Conservation (phyloP, 2,329 filamentous ascomycete species). For the Hypomyces perniciosus region DNA sequence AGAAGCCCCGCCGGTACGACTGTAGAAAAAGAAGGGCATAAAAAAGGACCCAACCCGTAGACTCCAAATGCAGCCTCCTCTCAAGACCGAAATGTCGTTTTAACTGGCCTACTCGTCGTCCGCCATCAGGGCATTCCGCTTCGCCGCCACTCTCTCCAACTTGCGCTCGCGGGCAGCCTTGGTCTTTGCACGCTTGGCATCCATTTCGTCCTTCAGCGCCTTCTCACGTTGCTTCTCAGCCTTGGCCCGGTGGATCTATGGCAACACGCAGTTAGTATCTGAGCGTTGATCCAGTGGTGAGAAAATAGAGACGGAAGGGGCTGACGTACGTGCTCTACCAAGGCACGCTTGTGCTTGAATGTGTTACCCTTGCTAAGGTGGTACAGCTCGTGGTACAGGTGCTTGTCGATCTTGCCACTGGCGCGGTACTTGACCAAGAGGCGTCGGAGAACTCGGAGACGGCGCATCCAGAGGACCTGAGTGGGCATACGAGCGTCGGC, state of each 20-base stretch:
- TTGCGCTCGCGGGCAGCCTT: conserved; percentile 99
- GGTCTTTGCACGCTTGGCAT: conserved; percentile 99
- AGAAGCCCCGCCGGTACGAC: conserved; percentile 46
- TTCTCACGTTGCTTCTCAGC: conserved; percentile 97
- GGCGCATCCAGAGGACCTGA: conserved; percentile 99
- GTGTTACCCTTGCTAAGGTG: conserved; percentile 99
- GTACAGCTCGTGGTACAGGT: conserved; percentile 99
- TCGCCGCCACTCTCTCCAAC: conserved; percentile 82
- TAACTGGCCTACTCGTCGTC: conserved; percentile 55
- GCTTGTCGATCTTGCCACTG: conserved; percentile 99
- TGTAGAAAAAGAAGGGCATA: conserved; percentile 41
- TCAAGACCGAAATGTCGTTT: conserved; percentile 41
- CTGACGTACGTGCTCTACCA: conserved; percentile 96
- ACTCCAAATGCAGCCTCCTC: conserved; percentile 55
- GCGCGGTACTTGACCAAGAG: conserved; percentile 99
- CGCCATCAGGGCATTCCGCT: conserved; percentile 79
- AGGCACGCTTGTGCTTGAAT: conserved; percentile 99
- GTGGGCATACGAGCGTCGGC: conserved; percentile 98
- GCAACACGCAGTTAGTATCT: conserved; percentile 12
- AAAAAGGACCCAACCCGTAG: conserved; percentile 52
- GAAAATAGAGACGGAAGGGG: conserved; percentile 14
- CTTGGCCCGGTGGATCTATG: conserved; percentile 99
- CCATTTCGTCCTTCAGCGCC: conserved; percentile 98
- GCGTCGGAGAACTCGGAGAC: conserved; percentile 97
- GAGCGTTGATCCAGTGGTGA: background rate